Conservation (phyloP, 306 rosid genomes). For the Citrullus colocynthis region DNA sequence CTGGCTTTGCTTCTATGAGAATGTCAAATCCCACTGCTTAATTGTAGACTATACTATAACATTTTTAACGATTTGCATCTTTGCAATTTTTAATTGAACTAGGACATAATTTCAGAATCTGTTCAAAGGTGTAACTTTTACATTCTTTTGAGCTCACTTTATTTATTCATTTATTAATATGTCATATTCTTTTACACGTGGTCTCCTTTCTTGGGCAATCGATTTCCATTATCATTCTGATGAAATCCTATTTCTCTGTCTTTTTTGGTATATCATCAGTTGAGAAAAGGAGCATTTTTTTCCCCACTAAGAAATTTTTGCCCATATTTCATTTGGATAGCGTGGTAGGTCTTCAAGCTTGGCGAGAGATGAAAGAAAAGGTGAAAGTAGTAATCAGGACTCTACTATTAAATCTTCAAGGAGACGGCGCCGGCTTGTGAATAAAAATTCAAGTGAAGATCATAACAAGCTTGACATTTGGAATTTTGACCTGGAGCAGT, state of each 20-base stretch:
- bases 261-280: not conserved
- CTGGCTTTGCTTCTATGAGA: not conserved
- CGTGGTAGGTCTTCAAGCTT: constrained; percentile 9
- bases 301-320: not conserved
- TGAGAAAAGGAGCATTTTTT: not conserved
- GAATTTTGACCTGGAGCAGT: constrained; percentile 25
- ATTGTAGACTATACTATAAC: not conserved
- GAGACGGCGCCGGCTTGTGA: constrained; percentile 37
- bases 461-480: constrained; percentile 15
- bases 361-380: constrained; percentile 37
- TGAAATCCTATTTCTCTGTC: not conserved
- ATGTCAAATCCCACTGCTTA: not conserved
- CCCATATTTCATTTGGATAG: not conserved
- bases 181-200: not conserved
- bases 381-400: constrained; percentile 10
- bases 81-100: not conserved
- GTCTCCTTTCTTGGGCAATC: not conserved
- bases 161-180: not conserved
- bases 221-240: not conserved
- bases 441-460: constrained; percentile 10
- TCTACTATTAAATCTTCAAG: constrained; percentile 28
- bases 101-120: not conserved
- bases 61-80: not conserved
- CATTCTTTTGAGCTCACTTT: not conserved
- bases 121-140: not conserved